Percentiles rank a stretch among this genome's conserved stretches.
These are phyloP conservation scores for Aquilaria agallochum DNA, from an alignment of 441 rosid genomes.

Conservation along the genomic window DNA sequence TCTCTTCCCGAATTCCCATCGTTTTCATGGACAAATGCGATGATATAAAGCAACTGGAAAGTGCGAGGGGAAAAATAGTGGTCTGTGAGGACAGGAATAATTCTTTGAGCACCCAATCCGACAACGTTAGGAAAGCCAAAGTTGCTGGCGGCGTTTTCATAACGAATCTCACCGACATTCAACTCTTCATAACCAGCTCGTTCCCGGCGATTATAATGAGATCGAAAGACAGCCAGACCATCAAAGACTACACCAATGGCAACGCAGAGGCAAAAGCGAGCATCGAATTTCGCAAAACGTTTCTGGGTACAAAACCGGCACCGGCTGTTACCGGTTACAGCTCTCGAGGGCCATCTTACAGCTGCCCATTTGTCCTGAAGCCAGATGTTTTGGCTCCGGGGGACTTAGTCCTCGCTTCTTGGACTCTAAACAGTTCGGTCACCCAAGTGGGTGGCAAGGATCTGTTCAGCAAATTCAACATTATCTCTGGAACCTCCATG, in stretches of 20 bases:
- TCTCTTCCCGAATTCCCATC: slow-evolving; percentile 14
- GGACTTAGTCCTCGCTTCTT: slow-evolving; percentile 27
- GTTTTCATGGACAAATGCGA: slow-evolving; percentile 28
- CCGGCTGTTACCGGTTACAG: slow-evolving; percentile 30
- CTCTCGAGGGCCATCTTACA: slow-evolving; percentile 37
- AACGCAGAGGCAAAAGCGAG: slow-evolving; percentile 21
- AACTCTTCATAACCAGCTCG: slow-evolving; percentile 6
- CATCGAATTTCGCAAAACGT: slow-evolving; percentile 21
- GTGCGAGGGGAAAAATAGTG: slow-evolving; percentile 17
- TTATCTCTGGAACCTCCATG: slow-evolving; percentile 45
- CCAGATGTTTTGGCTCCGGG: slow-evolving; percentile 42
- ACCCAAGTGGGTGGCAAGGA: slow-evolving; percentile 6
- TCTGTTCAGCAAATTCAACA: slow-evolving; percentile 23
- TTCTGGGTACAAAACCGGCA: slow-evolving; percentile 19
- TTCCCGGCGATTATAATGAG: slow-evolving; percentile 25
- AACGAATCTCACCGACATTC: slow-evolving; percentile 17
- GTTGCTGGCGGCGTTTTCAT: slow-evolving; percentile 31
- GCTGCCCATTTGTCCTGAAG: slow-evolving; percentile 33
- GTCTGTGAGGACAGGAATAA: slow-evolving; percentile 29
- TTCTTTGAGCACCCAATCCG: slow-evolving; percentile 15
- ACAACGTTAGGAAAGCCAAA: slow-evolving; percentile 11
- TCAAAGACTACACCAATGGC: slow-evolving; percentile 24
- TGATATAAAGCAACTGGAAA: slow-evolving; percentile 11
- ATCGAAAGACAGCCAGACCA: slow-evolving; percentile 15
- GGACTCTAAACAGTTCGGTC: slow-evolving; percentile 21